Base-by-base conservation (phyloP, 2,329 filamentous ascomycete genomes). In the Grosmannia clavigera region DNA sequence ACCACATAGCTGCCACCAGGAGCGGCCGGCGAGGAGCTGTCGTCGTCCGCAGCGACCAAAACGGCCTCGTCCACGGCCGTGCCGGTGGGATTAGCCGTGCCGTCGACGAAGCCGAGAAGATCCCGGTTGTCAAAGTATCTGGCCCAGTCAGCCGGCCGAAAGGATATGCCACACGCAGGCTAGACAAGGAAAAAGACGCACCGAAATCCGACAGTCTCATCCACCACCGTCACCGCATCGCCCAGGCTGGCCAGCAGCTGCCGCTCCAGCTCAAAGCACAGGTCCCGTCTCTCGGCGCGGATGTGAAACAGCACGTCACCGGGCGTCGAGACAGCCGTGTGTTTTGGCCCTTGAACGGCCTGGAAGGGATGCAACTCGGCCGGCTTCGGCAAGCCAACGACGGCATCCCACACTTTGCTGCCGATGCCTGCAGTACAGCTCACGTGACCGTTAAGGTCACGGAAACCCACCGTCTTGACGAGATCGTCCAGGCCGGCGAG, bases 221-320 rank as follows among this genome's bases (percentile, higher is more conserved):
- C 81, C 1, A 76, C 71, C 1, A 81, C 72, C 0, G 65, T 67
- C 12, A 82, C 76, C 0, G 76, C 62, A 52, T 75, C 74, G 0
- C 77, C 78, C 0, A 84, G 72, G 2, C 67, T 63, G 16, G 76
- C 73, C 65, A 83, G 69, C 12, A 84, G 67, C 64, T 82, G 81
- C 38, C 76, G 71, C 69, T 83, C 81, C 59, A 83, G 80, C 65
- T 84, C 81, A 62, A 83, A 83, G 65, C 76, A 78, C 27, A 84
- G 64, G 64, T 83, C 81, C 16, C 79, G 73, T 1, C 81, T 74
- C 56, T 82, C 79, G 0, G 80, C 74, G 35, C 81, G 77, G 62
- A 84, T 83, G 64, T 84, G 81, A 62, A 84, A 81, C 4, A 84
- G 70, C 0, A 84, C 61, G 61, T 84, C 81, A 0, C 81, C 81